Evolutionary conservation across 345 rosid genomes (phyloP).

Genomic region (Triadica sebifera): DNA sequence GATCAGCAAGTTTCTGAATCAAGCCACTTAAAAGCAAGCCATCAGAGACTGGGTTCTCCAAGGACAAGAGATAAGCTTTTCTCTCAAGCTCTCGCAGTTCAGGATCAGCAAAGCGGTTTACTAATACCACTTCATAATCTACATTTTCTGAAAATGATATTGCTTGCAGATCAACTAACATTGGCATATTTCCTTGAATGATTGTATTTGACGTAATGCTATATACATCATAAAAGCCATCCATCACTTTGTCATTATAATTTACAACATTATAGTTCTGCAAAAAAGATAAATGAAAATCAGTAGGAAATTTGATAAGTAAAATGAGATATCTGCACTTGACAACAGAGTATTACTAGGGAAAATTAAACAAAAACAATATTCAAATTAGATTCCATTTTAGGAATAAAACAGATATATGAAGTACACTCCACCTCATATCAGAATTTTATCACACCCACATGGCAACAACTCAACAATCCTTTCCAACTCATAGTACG

Average conservation of each 20-base stretch:
- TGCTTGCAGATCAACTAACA: conserved; percentile 76
- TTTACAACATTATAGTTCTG: conserved; percentile 88
- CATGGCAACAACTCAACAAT: not conserved
- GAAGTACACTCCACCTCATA: not conserved
- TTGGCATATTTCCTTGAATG: conserved; percentile 75
- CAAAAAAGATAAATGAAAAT: conserved; percentile 17
- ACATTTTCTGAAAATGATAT: conserved; percentile 57
- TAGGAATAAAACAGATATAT: not conserved
- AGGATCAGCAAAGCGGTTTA: conserved; percentile 70
- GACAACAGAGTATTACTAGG: not conserved
- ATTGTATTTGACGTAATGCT: conserved; percentile 58
- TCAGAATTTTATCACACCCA: not conserved
- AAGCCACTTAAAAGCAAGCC: conserved; percentile 52
- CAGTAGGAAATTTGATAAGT: not conserved
- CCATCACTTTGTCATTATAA: conserved; percentile 71
- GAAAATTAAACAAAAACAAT: not conserved
- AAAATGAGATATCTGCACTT: conserved; percentile 10
- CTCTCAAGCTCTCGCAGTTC: conserved; percentile 74
- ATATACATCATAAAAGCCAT: conserved; percentile 89
- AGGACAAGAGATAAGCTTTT: conserved; percentile 42
- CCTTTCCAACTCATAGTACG: not conserved
- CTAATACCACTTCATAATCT: conserved; percentile 74
- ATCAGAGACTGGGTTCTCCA: conserved; percentile 45
- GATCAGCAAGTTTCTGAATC: conserved; percentile 81
- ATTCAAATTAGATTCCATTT: not conserved